phyloP scores from a whole-genome alignment of 257 asterid species.

The Scutellaria galericulata region DNA sequence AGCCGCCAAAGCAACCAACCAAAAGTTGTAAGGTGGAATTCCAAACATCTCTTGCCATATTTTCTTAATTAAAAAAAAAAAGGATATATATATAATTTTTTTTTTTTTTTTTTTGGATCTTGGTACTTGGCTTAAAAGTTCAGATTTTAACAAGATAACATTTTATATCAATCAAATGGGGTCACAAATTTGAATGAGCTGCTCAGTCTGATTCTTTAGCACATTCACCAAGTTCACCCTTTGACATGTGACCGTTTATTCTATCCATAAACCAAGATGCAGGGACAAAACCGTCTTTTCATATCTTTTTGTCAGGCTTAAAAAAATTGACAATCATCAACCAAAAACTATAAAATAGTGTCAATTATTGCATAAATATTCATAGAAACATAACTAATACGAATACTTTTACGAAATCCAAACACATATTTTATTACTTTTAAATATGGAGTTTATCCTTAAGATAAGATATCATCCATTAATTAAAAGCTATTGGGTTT shows the following conservation, averaged over 20 bases:
- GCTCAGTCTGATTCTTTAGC: conserved; percentile 29
- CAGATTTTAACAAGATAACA: conserved; percentile 41
- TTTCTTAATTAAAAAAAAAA: background rate
- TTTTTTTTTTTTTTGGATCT: too few species aligned
- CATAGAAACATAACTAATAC: background rate
- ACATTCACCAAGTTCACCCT: conserved; percentile 28
- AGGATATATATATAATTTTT: too few species aligned
- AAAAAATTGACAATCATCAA: background rate
- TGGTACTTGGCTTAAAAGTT: conserved; percentile 44
- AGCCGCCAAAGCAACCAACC: conserved; percentile 39
- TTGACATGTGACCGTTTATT: background rate
- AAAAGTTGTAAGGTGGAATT: conserved; percentile 39
- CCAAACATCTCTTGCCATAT: conserved; percentile 21
- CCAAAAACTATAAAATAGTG: background rate
- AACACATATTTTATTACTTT: background rate
- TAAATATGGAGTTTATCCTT: background rate
- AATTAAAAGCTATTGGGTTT: too few species aligned
- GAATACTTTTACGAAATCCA: background rate
- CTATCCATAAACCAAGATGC: background rate
- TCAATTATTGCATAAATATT: background rate
- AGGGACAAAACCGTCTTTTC: conserved; percentile 29
- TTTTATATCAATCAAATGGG: conserved; percentile 31
- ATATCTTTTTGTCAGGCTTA: background rate
- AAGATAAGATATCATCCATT: conserved; percentile 12
- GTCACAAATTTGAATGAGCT: conserved; percentile 30